A percentile compares a stretch with the other conserved stretches of the same genome.
phyloP scores from a whole-genome alignment of 257 asterid species.

The Pogostemon cablin region DNA sequence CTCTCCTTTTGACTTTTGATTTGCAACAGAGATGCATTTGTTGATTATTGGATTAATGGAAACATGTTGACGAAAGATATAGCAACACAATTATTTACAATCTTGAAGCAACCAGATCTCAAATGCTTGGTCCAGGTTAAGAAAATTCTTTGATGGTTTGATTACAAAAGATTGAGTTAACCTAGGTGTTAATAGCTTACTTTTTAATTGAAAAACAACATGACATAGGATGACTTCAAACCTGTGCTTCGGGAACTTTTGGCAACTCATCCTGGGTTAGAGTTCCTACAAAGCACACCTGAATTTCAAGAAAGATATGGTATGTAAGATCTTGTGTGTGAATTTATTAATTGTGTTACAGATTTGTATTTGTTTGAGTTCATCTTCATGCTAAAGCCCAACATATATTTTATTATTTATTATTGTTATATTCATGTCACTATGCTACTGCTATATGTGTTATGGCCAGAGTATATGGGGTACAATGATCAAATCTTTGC shows the following conservation, averaged over 20 bases:
- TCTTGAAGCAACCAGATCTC: constrained; percentile 86
- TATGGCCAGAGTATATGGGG: not conserved
- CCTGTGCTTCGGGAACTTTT: constrained; percentile 93
- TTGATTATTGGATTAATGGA: constrained; percentile 80
- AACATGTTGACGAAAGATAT: constrained; percentile 89
- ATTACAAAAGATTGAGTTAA: constrained; percentile 13
- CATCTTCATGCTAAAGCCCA: not conserved
- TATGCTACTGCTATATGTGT: not conserved
- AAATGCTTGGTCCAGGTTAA: constrained; percentile 77
- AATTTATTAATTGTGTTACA: not conserved
- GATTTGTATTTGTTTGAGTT: constrained; percentile 16
- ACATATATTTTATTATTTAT: not conserved
- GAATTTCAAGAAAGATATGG: constrained; percentile 99
- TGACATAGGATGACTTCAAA: constrained; percentile 84
- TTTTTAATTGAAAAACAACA: constrained; percentile 25
- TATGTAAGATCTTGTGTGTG: constrained; percentile 38
- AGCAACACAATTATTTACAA: constrained; percentile 72
- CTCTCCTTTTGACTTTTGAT: constrained; percentile 28
- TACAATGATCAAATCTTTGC: not conserved
- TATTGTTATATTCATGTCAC: not conserved
- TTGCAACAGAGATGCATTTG: constrained; percentile 86
- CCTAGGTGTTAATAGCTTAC: constrained; percentile 30
- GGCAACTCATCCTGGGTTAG: constrained; percentile 98
- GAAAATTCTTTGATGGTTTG: constrained; percentile 11
- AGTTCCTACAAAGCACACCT: constrained; percentile 97